Base-by-base conservation (phyloP, 2,329 filamentous ascomycete genomes). In the Paracoccidioides lutzii region DNA sequence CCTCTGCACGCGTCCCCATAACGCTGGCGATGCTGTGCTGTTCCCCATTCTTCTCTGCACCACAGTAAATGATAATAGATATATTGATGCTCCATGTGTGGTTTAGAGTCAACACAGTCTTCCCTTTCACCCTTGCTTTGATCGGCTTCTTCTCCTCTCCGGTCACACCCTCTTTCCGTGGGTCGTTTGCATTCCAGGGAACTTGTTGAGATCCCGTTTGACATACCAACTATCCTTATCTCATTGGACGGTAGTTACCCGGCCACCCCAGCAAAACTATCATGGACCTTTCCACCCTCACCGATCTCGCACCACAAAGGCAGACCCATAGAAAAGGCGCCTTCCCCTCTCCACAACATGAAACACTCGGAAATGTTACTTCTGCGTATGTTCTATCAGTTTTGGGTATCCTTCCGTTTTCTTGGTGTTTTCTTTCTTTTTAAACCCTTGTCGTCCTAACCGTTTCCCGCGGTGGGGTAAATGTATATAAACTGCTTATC, bases 281-380 rank as follows among this genome's bases (percentile, higher is more conserved):
- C 54, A 61, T 61, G 59, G 59, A 61, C 55, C 55, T 61, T 52
- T 61, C 59, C 49, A 50, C 53, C n/a, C 48, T 61, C 54, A 58
- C 59, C 37, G 59, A 56, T 37, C 42, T 55, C 41, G 50, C 59
- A 54, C 55, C 58, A 33, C 56, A 57, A 52, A 55, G 49, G 12
- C 49, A 52, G 48, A 32, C 15, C 35, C 55, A 59, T 52, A 52
- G 52, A 50, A 58, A 58, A 52, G 37, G 53, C 12, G 41, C 33
- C 30, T 58, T 55, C 30, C 3, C 9, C 41, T 46, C 52, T 53
- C 52, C 52, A 3, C 52, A 58, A 38, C 55, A 41, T 40, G 58
- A 55, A 30, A 33, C 43, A 9, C 38, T 38, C 28, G 52, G 41
- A 38, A 35, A 4, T 35, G 15, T 40, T 7, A 38, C 38, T 15